phyloP scores from a whole-genome alignment of 78 protist genomes.

The Anaeramoeba flamelloides region DNA sequence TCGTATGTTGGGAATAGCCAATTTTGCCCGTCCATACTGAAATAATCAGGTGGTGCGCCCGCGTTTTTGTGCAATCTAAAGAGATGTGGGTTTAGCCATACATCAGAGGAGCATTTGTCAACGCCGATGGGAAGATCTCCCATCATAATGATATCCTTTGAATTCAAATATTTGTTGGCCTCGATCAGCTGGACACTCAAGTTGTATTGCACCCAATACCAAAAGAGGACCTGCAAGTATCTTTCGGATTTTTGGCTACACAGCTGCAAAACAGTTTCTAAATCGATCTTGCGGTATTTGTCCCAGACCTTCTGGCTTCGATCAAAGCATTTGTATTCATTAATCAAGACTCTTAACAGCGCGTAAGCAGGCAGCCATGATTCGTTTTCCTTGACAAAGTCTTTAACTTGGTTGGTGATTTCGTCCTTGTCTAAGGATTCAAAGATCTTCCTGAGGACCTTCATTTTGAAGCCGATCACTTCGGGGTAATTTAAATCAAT shows the following conservation, averaged over 20 bases:
- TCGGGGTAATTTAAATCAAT: not conserved
- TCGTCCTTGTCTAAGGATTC: not conserved
- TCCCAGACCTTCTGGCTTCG: not conserved
- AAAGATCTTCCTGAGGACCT: not conserved
- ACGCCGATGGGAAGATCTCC: conserved; percentile 1
- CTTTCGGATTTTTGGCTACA: not conserved
- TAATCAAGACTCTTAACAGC: not conserved
- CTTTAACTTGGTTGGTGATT: not conserved
- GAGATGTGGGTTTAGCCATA: not conserved
- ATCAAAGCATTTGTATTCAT: too few species aligned
- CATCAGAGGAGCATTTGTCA: not conserved
- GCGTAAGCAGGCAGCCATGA: not conserved
- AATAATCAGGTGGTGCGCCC: not conserved
- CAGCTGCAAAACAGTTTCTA: not conserved
- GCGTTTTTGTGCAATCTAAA: not conserved
- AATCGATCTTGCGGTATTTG: not conserved
- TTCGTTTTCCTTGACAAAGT: not conserved
- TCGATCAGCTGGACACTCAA: not conserved
- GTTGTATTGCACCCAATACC: not conserved
- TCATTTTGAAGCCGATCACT: not conserved
- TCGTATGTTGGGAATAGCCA: not conserved
- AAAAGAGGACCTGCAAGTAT: not conserved
- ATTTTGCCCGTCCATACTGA: not conserved
- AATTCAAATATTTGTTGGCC: not conserved
- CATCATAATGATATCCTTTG: not conserved